Evolutionary conservation across 805 yeast genomes (phyloP).

Genomic region (Sugiyamaella chiloensis): DNA sequence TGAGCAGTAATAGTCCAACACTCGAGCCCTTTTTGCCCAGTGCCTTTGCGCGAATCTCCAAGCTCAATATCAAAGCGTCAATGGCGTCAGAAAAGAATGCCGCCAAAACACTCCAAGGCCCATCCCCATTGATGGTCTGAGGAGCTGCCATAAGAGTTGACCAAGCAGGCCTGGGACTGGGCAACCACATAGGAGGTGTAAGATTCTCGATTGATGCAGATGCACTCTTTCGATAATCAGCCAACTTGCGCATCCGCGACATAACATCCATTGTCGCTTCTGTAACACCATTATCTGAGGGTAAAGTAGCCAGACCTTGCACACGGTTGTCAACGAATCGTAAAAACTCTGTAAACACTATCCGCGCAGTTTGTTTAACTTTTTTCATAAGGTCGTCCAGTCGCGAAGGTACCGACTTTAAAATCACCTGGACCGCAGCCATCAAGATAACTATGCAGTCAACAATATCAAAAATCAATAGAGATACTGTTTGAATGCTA

Average conservation of each 20-base stretch:
- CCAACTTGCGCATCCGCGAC: constrained; percentile 60
- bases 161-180: constrained; percentile 55
- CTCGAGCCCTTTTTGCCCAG: constrained; percentile 33
- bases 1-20: constrained; percentile 67
- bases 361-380: constrained; percentile 26
- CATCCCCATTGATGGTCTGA: constrained; percentile 41
- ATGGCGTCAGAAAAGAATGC: constrained; percentile 73
- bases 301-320: constrained; percentile 43
- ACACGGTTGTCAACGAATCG: constrained; percentile 53
- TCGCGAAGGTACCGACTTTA: constrained; percentile 23
- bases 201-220: constrained; percentile 47
- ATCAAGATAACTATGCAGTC: constrained; percentile 43
- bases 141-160: constrained; percentile 48
- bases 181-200: constrained; percentile 67
- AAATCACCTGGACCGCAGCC: constrained; percentile 32
- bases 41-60: constrained; percentile 57
- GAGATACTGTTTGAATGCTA: constrained; percentile 47
- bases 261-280: constrained; percentile 71
- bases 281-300: constrained; percentile 67
- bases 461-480: constrained; percentile 56
- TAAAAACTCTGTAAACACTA: constrained; percentile 55
- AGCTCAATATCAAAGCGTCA: constrained; percentile 62
- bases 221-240: constrained; percentile 58
- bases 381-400: constrained; percentile 22
- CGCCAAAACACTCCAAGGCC: constrained; percentile 38